phyloP scores from a whole-genome alignment of 2,329 filamentous ascomycete species.

The Bipolaris sorokiniana region DNA sequence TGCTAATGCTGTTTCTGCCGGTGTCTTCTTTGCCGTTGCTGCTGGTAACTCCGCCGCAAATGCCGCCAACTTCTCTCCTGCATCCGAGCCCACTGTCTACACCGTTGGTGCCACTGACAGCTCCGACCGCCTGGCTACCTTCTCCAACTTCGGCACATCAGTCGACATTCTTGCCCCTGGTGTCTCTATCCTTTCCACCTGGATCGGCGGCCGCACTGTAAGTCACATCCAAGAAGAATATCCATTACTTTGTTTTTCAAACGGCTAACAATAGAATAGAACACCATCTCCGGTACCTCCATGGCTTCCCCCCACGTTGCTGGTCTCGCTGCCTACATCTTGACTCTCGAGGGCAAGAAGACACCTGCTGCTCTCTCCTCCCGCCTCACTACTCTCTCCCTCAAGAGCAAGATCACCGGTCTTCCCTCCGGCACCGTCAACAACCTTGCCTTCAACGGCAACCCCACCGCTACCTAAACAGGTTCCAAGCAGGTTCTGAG shows the following conservation, averaged over 20 bases:
- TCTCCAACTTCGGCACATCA: conserved; percentile 49
- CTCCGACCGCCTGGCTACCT: conserved; percentile 44
- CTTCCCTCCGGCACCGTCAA: conserved; percentile 58
- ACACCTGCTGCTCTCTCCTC: conserved; percentile 57
- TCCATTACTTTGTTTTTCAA: not conserved
- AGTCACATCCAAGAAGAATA: conserved; percentile 4
- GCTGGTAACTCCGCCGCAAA: conserved; percentile 48
- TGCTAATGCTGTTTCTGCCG: conserved; percentile 43
- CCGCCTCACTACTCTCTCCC: conserved; percentile 55
- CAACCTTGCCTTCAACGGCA: conserved; percentile 63
- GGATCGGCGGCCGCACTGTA: conserved; percentile 49
- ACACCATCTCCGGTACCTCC: conserved; percentile 65
- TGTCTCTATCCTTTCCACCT: conserved; percentile 57
- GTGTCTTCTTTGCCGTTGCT: conserved; percentile 51
- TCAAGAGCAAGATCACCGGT: conserved; percentile 51
- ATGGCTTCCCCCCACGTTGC: conserved; percentile 74
- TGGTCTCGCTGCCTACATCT: conserved; percentile 73
- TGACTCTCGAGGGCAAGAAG: conserved; percentile 56
- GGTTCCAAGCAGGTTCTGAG: too few species aligned
- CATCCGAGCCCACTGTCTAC: conserved; percentile 48
- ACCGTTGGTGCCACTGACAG: conserved; percentile 51
- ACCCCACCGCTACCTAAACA: conserved; percentile 20
- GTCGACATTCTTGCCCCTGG: conserved; percentile 52
- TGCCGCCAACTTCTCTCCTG: conserved; percentile 46
- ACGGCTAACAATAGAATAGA: conserved; percentile 38